A percentile compares a stretch with the other conserved stretches of the same genome.
phyloP scores from a whole-genome alignment of 352 stramenopile species.

The Elongisporangium undulatum region DNA sequence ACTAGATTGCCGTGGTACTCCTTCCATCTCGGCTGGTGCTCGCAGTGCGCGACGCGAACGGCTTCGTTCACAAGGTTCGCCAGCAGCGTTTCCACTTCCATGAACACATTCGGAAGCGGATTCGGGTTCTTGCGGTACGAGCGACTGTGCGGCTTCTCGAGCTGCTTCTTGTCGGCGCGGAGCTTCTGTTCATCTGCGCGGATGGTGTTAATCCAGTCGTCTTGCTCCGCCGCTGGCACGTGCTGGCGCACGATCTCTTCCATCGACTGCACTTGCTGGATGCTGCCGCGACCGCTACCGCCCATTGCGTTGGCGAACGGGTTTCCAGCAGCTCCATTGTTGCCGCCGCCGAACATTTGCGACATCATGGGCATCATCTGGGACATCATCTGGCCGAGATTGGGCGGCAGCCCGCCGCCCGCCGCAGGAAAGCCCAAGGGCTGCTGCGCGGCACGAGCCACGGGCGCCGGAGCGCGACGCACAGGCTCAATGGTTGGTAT shows the following conservation, averaged over 20 bases:
- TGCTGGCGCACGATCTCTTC: constrained; percentile 67
- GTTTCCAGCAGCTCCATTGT: constrained; percentile 14
- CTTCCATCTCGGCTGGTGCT: constrained; percentile 52
- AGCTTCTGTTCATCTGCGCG: constrained; percentile 44
- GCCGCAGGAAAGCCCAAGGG: constrained; percentile 24
- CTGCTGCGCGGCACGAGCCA: not conserved
- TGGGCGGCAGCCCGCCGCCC: constrained; percentile 27
- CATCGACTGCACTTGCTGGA: constrained; percentile 35
- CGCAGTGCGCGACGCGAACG: constrained; percentile 51
- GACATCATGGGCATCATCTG: constrained; percentile 89
- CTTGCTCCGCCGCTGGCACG: constrained; percentile 44
- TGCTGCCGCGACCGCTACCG: constrained; percentile 22
- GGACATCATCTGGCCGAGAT: constrained; percentile 79
- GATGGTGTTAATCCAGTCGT: constrained; percentile 68
- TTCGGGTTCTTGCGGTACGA: constrained; percentile 48
- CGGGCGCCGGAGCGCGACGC: constrained; percentile 5
- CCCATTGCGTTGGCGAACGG: constrained; percentile 11
- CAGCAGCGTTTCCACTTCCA: constrained; percentile 55
- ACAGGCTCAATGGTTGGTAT: constrained; percentile 18
- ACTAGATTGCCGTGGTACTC: constrained; percentile 47
- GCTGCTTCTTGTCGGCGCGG: constrained; percentile 15
- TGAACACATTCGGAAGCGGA: constrained; percentile 57
- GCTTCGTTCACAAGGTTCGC: constrained; percentile 57
- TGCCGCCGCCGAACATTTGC: constrained; percentile 64
- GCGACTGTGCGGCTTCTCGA: constrained; percentile 45